Conservation (phyloP, 495 filamentous ascomycete genomes). For the Glutinoglossum americanum region DNA sequence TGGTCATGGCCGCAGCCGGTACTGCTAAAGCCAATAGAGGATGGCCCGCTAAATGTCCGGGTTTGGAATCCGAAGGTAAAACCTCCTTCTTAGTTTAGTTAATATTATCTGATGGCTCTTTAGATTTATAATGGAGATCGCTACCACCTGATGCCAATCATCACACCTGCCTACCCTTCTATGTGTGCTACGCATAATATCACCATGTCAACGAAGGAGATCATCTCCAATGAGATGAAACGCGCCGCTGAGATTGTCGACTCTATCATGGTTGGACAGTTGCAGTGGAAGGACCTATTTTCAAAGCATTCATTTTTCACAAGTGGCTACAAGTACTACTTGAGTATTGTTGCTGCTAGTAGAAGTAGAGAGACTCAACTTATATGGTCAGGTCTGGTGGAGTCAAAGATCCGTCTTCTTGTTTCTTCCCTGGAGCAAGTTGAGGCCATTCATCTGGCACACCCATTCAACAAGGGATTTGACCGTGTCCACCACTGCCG, state of each 20-base stretch:
- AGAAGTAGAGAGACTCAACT: slow-evolving; percentile 66
- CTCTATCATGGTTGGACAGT: slow-evolving; percentile 52
- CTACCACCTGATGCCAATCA: slow-evolving; percentile 86
- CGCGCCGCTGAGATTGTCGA: slow-evolving; percentile 58
- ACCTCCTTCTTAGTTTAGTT: neutral
- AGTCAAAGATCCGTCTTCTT: slow-evolving; percentile 75
- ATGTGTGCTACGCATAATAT: slow-evolving; percentile 96
- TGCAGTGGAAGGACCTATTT: slow-evolving; percentile 74
- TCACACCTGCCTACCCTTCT: slow-evolving; percentile 82
- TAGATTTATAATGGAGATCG: slow-evolving; percentile 64
- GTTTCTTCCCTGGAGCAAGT: slow-evolving; percentile 60
- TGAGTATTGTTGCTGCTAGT: slow-evolving; percentile 70
- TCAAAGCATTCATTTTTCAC: slow-evolving; percentile 82
- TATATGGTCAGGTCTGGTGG: slow-evolving; percentile 75
- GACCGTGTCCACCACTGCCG: slow-evolving; percentile 56
- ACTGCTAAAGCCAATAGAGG: slow-evolving; percentile 71
- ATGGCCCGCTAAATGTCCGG: slow-evolving; percentile 53
- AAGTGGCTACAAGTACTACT: slow-evolving; percentile 77
- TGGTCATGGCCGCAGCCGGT: slow-evolving; percentile 93
- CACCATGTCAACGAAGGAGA: slow-evolving; percentile 57
- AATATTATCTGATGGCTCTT: slow-evolving; percentile 6
- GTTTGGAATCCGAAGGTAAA: slow-evolving; percentile 85
- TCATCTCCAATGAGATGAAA: slow-evolving; percentile 65
- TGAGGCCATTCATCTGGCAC: slow-evolving; percentile 54
- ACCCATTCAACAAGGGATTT: slow-evolving; percentile 85